Evolutionary conservation across 2,329 filamentous ascomycete genomes (phyloP).

Genomic region (Tolypocladium nubicola): DNA sequence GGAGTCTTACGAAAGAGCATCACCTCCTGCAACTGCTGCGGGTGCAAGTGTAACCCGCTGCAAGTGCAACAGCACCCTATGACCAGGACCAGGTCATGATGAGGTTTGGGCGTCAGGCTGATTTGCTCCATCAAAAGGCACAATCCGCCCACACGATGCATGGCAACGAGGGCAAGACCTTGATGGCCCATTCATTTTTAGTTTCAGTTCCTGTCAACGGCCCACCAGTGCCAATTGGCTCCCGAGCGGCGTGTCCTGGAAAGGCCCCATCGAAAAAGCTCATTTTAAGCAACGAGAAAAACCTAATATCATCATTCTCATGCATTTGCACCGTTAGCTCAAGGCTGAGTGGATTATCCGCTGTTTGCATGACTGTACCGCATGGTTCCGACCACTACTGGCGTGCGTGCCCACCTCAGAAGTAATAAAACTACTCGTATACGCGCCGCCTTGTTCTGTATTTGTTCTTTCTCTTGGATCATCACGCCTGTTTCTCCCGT

Average conservation of each 20-base stretch:
- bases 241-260: background rate
- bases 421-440: slow-evolving; percentile 2
- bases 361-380: slow-evolving; percentile 1
- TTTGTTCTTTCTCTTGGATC: background rate
- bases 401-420: background rate
- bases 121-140: background rate
- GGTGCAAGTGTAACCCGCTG: too few relatives aligned
- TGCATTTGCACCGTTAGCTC: slow-evolving; percentile 5
- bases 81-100: too few relatives aligned
- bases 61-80: too few relatives aligned
- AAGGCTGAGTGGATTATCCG: slow-evolving; percentile 4
- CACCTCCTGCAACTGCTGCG: too few relatives aligned
- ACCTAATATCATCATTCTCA: background rate
- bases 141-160: background rate
- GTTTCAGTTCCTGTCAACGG: slow-evolving; percentile 23
- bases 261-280: background rate
- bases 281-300: background rate
- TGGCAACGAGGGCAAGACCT: too few relatives aligned
- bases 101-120: background rate
- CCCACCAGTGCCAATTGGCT: slow-evolving; percentile 12
- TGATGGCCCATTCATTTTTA: background rate
- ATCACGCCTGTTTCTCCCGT: background rate
- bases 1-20: too few relatives aligned
- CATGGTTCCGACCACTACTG: background rate
- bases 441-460: background rate